A percentile compares a stretch with the other conserved stretches of the same genome.
These are phyloP conservation scores for Zygosaccharomyces rouxii DNA, from an alignment of 805 yeast species.

Conservation along the genomic window DNA sequence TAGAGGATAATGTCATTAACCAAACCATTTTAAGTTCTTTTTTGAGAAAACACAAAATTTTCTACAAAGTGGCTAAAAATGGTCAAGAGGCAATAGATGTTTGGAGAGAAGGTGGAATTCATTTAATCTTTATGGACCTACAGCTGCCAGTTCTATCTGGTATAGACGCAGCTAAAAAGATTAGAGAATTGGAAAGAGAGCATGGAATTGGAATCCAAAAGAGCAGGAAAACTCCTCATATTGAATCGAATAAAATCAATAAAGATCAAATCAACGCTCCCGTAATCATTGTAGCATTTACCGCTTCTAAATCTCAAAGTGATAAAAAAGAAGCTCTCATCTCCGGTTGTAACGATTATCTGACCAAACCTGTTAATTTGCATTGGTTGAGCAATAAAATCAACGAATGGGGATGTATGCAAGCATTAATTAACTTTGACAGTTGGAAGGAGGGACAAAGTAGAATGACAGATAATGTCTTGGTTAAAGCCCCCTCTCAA, in stretches of 20 bases:
- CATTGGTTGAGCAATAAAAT: conserved; percentile 92
- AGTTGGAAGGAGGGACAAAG: conserved; percentile 66
- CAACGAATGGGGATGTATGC: conserved; percentile 99
- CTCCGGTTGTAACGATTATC: conserved; percentile 95
- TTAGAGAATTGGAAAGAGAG: conserved; percentile 73
- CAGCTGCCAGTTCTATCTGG: conserved; percentile 96
- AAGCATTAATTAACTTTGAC: conserved; percentile 90
- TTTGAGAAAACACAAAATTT: conserved; percentile 77
- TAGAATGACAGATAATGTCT: conserved; percentile 37
- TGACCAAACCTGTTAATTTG: conserved; percentile 92
- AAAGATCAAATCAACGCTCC: conserved; percentile 54
- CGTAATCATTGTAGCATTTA: conserved; percentile 94
- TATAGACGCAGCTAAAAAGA: conserved; percentile 88
- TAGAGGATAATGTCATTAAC: conserved; percentile 93
- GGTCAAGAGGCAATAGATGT: conserved; percentile 93
- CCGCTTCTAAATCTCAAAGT: conserved; percentile 82
- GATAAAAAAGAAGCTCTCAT: conserved; percentile 89
- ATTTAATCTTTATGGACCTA: conserved; percentile 92
- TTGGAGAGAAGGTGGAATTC: conserved; percentile 94
- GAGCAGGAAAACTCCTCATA: conserved; percentile 15
- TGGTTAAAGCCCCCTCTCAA: conserved; percentile 15
- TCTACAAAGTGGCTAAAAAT: conserved; percentile 80
- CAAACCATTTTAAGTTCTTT: conserved; percentile 88
- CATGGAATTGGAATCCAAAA: conserved; percentile 61
- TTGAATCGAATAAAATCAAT: conserved; percentile 2